Base-by-base conservation (phyloP, 2,329 filamentous ascomycete species). In the Pseudogymnoascus sp. region DNA sequence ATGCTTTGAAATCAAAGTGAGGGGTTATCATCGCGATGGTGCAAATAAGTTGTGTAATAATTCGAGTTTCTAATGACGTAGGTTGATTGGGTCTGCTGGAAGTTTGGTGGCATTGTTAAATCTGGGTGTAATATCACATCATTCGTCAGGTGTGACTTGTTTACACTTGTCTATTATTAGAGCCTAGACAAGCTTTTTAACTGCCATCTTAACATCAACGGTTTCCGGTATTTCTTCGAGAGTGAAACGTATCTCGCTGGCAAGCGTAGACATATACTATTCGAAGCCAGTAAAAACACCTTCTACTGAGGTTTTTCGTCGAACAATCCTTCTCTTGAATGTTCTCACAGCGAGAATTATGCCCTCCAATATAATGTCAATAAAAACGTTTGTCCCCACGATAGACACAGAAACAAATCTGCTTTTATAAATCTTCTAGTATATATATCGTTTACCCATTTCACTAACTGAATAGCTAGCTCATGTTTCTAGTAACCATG, bases 121-220 rank as follows among this genome's bases (percentile, higher is more conserved):
- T 61, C n/a, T 14, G 25, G 3, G 37, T 38, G 37, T 61, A n/a
- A 61, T 41, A 61, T 45, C 59, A 41, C 59, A 61, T 61, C 37
- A 61, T 45, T 18, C 59, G 45, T 52, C 45, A 8, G 8, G 45
- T 45, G 12, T 52, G 23, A 14, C 45, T 31, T 28, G 25, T 28
- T 5, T 28, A 8, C 28, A 28, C 28, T 7, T 31, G 45, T 31
- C 25, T 52, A 23, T 31, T 31, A 52, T 31, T 28, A 52, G 25
- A 52, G 25, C 11, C 5, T 14, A n/a, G 11, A 45, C 41, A 45
- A 25, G 41, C 41, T 25, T 45, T 21, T 12, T n/a, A 45, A n/a
- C 41, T 14, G 6, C 21, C 41, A 43, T 14, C 5, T 18, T 1
- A 23, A 14, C 31, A 2, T 40, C 14, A 21, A 35, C 1, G n/a